Percentiles rank a stretch among this genome's conserved stretches.
phyloP scores from a whole-genome alignment of 805 yeast genomes.

The Candida khao-thaluensis region DNA sequence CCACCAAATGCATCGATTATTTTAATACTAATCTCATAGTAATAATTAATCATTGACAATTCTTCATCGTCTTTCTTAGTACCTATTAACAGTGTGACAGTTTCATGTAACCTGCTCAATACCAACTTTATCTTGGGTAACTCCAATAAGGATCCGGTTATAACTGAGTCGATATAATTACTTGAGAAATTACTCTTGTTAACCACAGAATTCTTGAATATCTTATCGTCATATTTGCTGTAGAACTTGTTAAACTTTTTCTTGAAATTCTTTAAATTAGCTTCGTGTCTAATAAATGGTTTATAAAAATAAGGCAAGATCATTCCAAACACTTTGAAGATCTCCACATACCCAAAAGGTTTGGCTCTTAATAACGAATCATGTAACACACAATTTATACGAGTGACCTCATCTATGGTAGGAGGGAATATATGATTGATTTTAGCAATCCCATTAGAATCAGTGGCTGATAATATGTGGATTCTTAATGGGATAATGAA shows the following conservation, averaged over 20 bases:
- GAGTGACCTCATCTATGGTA: conserved; percentile 88
- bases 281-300: conserved; percentile 92
- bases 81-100: conserved; percentile 27
- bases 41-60: conserved; percentile 30
- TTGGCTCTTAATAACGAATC: conserved; percentile 69
- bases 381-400: conserved; percentile 81
- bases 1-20: conserved; percentile 83
- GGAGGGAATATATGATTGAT: conserved; percentile 87
- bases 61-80: conserved; percentile 17
- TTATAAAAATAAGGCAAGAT: conserved; percentile 89
- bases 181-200: conserved; percentile 30
- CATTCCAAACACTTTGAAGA: conserved; percentile 75
- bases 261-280: conserved; percentile 72
- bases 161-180: conserved; percentile 41
- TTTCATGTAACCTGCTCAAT: conserved; percentile 55
- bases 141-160: conserved; percentile 65
- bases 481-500: conserved; percentile 78
- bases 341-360: conserved; percentile 71
- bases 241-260: conserved; percentile 47
- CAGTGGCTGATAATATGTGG: conserved; percentile 56
- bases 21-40: conserved; percentile 53
- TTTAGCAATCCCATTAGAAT: conserved; percentile 56
- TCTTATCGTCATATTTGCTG: conserved; percentile 25
- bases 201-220: conserved; percentile 28
- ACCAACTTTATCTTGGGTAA: conserved; percentile 69